phyloP scores from a whole-genome alignment of 2,329 filamentous ascomycete genomes.

The Pseudopithomyces chartarum region DNA sequence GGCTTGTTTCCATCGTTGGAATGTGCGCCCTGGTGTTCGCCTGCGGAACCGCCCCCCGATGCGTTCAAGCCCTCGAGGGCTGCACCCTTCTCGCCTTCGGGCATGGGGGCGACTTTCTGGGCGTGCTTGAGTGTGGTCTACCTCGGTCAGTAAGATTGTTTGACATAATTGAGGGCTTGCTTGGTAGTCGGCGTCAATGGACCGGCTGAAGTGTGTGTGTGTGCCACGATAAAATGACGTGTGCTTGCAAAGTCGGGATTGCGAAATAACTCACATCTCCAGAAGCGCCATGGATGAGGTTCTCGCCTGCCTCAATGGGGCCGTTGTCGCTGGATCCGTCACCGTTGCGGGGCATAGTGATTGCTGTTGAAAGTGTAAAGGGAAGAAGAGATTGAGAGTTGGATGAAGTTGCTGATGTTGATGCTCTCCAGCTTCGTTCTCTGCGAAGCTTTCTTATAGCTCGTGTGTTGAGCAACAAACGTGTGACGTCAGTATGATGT shows the following conservation, averaged over 20 bases:
- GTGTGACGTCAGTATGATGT: slow-evolving; percentile 1
- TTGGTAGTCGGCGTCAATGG: neutral
- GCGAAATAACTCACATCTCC: slow-evolving; percentile 37
- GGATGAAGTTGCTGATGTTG: neutral
- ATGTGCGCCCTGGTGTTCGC: slow-evolving; percentile 22
- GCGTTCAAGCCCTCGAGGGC: slow-evolving; percentile 42
- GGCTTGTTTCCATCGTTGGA: slow-evolving; percentile 26
- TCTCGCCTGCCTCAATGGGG: slow-evolving; percentile 42
- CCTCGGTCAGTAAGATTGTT: too few relatives aligned
- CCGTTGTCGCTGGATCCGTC: slow-evolving; percentile 48
- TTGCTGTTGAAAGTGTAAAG: neutral
- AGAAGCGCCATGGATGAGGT: slow-evolving; percentile 44
- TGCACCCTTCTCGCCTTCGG: slow-evolving; percentile 46
- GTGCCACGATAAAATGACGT: too few relatives aligned
- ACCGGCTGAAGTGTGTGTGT: neutral
- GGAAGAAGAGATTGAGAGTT: neutral
- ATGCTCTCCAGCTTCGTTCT: neutral
- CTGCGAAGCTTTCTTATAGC: neutral
- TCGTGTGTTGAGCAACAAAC: neutral
- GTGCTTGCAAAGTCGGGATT: too few relatives aligned
- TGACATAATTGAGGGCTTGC: neutral
- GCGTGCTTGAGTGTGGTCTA: slow-evolving; percentile 42
- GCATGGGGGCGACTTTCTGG: slow-evolving; percentile 46
- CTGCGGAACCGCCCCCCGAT: slow-evolving; percentile 37
- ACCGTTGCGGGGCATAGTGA: slow-evolving; percentile 48